phyloP scores from a whole-genome alignment of 2,329 filamentous ascomycete species.

The Passalora sequoiae region DNA sequence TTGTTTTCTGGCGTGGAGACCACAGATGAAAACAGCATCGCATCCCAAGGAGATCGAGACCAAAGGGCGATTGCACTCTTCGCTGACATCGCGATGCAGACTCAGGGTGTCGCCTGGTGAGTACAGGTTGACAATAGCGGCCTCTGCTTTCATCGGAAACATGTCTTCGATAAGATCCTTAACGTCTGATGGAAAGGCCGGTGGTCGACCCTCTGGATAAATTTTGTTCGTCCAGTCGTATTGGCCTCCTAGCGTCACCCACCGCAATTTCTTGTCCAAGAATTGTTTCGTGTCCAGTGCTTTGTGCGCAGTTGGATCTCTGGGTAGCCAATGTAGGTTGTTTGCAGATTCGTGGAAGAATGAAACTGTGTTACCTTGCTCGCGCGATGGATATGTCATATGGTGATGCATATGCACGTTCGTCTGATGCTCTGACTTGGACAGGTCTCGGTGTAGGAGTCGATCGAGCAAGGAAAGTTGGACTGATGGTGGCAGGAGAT shows the following conservation, averaged over 20 bases:
- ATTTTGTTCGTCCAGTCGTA: slow-evolving; percentile 90
- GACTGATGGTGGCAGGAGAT: slow-evolving; percentile 62
- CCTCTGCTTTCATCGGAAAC: slow-evolving; percentile 78
- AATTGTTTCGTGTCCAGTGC: slow-evolving; percentile 64
- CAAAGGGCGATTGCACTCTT: slow-evolving; percentile 70
- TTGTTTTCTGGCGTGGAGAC: slow-evolving; percentile 51
- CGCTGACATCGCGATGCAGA: slow-evolving; percentile 89
- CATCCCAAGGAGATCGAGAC: slow-evolving; percentile 86
- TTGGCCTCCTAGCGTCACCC: slow-evolving; percentile 91
- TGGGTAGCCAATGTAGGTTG: slow-evolving; percentile 47
- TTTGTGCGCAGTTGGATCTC: slow-evolving; percentile 68
- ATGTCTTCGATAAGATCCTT: slow-evolving; percentile 60
- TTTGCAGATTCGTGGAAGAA: slow-evolving; percentile 48
- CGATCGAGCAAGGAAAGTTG: slow-evolving; percentile 67
- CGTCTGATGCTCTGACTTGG: slow-evolving; percentile 68
- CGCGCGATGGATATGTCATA: slow-evolving; percentile 55
- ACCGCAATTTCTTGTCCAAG: slow-evolving; percentile 75
- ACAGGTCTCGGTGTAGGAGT: slow-evolving; percentile 72
- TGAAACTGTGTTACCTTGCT: slow-evolving; percentile 41
- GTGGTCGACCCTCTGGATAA: slow-evolving; percentile 66
- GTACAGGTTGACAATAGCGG: slow-evolving; percentile 92
- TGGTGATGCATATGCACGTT: slow-evolving; percentile 84
- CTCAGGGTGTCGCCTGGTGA: slow-evolving; percentile 84
- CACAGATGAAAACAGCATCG: slow-evolving; percentile 81
- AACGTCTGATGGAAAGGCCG: slow-evolving; percentile 69